Evolutionary conservation across 768 basidiomycete species (phyloP), one percentile per base, ranked within the genome.

Genomic region (Russula sp.): DNA sequence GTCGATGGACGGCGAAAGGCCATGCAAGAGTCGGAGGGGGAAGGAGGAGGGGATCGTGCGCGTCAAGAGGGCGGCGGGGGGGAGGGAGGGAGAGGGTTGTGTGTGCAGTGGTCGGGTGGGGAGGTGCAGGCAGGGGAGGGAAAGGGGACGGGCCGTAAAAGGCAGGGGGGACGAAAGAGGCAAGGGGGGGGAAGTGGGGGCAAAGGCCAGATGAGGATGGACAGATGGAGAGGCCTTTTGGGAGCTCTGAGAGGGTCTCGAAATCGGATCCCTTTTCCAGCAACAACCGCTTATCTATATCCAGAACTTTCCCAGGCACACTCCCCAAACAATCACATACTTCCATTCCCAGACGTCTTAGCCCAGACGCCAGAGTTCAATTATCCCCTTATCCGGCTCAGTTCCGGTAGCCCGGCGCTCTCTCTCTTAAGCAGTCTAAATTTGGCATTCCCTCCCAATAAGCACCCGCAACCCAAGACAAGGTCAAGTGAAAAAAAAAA

Each of bases 261-360:
- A 62, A 62, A 62, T 62, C 61, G 50, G 61, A 52, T 62, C 66
- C 66, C 66, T 66, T 66, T 66, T 66, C 66, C 66, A 66, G 66
- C 59, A 66, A 66, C 59, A 56, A 64, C 66, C 66, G 66, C 66
- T 66, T 66, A 66, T 66, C 66, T 66, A 66, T 66, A 66, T 66
- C 66, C 66, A 66, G 66, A 66, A 66, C 64, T 66, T 65, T 63
- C 66, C 64, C 64, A 66, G 66, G 66, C 63, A 66, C 66, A 56
- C 20, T 29, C 52, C 54, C 59, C 66, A 65, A 66, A 65, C 64
- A 66, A 45, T 51, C 62, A 56, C 63, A 65, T 50, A 65, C 62
- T 63, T 63, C 60, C 65, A 59, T 65, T 52, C 62, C 57, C 65
- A 58, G 51, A 50, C 62, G 51, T 63, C 62, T 59, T 63, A 63